Evolutionary conservation across 257 asterid genomes (phyloP).

Genomic region (Plantago elongata): DNA sequence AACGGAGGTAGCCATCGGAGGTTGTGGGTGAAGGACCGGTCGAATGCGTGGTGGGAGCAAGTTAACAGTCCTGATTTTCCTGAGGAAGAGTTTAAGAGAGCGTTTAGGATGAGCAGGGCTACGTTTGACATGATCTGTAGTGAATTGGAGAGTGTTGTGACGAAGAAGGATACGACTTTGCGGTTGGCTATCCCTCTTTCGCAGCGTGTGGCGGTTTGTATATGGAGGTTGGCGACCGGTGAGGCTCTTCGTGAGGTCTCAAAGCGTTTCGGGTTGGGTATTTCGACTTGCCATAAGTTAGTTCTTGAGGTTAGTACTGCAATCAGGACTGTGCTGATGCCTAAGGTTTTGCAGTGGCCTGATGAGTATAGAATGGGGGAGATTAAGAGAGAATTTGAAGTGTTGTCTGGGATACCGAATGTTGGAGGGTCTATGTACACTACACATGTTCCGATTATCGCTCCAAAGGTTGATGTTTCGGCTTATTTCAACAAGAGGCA

Average conservation of each 20-base stretch:
- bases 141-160: constrained; percentile 32
- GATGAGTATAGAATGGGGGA: constrained; percentile 13
- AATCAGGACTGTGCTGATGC: constrained; percentile 32
- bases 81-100: constrained; percentile 18
- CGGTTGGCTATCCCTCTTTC: constrained; percentile 42
- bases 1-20: constrained; percentile 26
- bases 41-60: constrained; percentile 10
- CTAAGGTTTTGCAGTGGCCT: constrained; percentile 42
- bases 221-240: constrained; percentile 48
- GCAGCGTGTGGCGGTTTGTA: constrained; percentile 44
- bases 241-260: constrained; percentile 52
- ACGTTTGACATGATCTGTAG: constrained; percentile 40
- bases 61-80: constrained; percentile 4
- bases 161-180: constrained; percentile 35
- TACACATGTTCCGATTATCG: constrained; percentile 40
- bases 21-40: constrained; percentile 28
- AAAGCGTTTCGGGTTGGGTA: constrained; percentile 43
- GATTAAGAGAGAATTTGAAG: constrained; percentile 27
- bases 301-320: constrained; percentile 50
- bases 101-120: constrained; percentile 38
- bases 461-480: constrained; percentile 32
- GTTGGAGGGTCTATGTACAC: constrained; percentile 44
- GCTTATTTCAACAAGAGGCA: constrained; percentile 43
- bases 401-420: constrained; percentile 31
- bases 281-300: constrained; percentile 46